phyloP scores from a whole-genome alignment of 495 filamentous ascomycete genomes.

The Lasiosphaeria miniovina region DNA sequence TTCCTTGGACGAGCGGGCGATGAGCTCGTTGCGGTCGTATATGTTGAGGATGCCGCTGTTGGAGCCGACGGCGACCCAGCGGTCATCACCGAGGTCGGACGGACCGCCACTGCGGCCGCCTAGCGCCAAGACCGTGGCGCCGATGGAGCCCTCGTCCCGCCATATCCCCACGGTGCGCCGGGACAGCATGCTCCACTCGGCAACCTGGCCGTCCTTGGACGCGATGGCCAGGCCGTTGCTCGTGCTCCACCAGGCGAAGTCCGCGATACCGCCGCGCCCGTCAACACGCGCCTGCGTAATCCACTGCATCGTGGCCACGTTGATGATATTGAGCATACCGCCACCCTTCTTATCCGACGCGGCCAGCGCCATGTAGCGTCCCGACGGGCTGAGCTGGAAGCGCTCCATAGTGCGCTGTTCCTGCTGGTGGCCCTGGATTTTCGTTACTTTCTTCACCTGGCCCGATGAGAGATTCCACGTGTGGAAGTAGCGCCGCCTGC shows the following conservation, averaged over 20 bases:
- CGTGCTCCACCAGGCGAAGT: conserved; percentile 87
- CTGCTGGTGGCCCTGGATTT: conserved; percentile 75
- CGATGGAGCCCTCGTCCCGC: conserved; percentile 87
- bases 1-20: conserved; percentile 41
- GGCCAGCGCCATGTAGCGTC: conserved; percentile 75
- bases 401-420: conserved; percentile 88
- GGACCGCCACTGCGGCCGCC: conserved; percentile 61
- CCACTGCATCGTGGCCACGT: conserved; percentile 83
- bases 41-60: conserved; percentile 85
- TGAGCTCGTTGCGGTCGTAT: conserved; percentile 72
- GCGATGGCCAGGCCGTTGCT: conserved; percentile 72
- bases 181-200: conserved; percentile 74
- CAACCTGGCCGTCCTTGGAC: conserved; percentile 84
- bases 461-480: conserved; percentile 85
- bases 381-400: conserved; percentile 82
- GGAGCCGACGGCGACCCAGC: conserved; percentile 85
- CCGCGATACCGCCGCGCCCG: conserved; percentile 75
- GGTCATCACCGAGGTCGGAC: conserved; percentile 67
- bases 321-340: conserved; percentile 81
- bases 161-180: conserved; percentile 72
- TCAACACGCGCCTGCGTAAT: conserved; percentile 78
- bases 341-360: conserved; percentile 78
- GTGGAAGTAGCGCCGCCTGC: conserved; percentile 87
- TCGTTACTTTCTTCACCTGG: conserved; percentile 69
- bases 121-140: conserved; percentile 74